These are phyloP conservation scores for Acanthamoeba castellanii DNA, from an alignment of 208 protist genomes.

Conservation along the genomic window DNA sequence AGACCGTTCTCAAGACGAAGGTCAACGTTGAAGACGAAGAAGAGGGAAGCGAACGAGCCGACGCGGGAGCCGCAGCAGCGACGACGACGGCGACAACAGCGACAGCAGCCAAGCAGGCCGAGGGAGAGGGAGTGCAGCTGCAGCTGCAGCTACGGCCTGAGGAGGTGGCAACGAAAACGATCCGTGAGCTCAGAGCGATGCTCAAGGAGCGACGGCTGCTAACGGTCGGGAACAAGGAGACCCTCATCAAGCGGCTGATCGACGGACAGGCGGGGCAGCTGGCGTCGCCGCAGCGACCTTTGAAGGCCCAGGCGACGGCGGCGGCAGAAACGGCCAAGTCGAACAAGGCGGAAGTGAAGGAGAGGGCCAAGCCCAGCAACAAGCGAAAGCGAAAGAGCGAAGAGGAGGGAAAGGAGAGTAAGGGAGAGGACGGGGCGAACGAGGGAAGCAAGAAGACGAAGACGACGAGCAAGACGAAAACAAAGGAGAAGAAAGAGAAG, in stretches of 20 bases:
- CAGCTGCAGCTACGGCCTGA: neutral
- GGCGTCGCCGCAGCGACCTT: neutral
- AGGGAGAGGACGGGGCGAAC: neutral
- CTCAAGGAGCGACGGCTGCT: constrained; percentile 14
- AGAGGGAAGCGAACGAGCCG: neutral
- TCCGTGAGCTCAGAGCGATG: neutral
- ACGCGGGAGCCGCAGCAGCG: neutral
- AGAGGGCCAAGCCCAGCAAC: constrained; percentile 8
- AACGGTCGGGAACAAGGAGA: constrained; percentile 6
- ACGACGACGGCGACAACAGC: neutral
- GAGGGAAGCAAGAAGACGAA: neutral
- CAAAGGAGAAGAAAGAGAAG: neutral
- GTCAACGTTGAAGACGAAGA: neutral
- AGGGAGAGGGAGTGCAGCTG: neutral
- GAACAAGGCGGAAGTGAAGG: neutral
- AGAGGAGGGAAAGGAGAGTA: neutral
- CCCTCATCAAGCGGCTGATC: neutral
- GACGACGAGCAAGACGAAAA: neutral
- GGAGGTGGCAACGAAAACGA: neutral
- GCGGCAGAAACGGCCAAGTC: neutral
- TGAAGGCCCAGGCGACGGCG: neutral
- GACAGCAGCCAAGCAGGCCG: neutral
- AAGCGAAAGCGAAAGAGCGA: constrained; percentile 47
- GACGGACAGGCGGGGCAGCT: neutral
- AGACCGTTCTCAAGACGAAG: constrained; percentile 25